Conservation (phyloP, 1,284 basidiomycete species). For the Trichosporon coremiiforme region DNA sequence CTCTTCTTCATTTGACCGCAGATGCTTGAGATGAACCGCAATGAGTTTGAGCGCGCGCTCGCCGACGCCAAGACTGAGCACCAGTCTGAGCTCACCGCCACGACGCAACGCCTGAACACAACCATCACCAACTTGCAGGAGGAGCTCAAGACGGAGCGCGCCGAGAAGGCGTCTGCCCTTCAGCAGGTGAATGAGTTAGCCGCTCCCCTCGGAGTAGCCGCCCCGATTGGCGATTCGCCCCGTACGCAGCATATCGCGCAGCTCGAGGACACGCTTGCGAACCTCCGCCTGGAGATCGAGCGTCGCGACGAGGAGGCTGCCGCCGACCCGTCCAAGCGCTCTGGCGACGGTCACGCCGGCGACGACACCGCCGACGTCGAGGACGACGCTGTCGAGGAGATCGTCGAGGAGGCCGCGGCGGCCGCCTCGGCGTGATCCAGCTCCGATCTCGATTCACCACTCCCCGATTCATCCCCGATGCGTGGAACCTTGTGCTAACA, state of each 20-base stretch:
- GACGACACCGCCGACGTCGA: background rate
- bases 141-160: slow-evolving; percentile 19
- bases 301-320: slow-evolving; percentile 18
- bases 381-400: background rate
- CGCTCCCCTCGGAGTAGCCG: slow-evolving; percentile 1
- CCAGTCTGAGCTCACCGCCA: slow-evolving; percentile 13
- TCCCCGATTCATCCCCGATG: background rate
- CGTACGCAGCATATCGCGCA: slow-evolving; percentile 24
- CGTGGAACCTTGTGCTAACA: background rate
- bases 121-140: slow-evolving; percentile 63
- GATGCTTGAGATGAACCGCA: slow-evolving; percentile 52
- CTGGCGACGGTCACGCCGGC: background rate
- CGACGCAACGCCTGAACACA: background rate
- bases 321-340: slow-evolving; percentile 5
- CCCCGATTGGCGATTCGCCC: slow-evolving; percentile 17
- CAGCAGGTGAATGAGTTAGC: slow-evolving; percentile 19
- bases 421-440: background rate
- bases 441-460: background rate
- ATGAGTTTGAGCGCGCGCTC: slow-evolving; percentile 41
- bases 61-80: slow-evolving; percentile 23
- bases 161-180: slow-evolving; percentile 24
- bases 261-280: slow-evolving; percentile 24
- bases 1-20: slow-evolving; percentile 26
- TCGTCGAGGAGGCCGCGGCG: slow-evolving; percentile 1
- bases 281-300: slow-evolving; percentile 26